These are phyloP conservation scores for Apiospora arundinis DNA, from an alignment of 2,329 filamentous ascomycete genomes.

Conservation along the genomic window DNA sequence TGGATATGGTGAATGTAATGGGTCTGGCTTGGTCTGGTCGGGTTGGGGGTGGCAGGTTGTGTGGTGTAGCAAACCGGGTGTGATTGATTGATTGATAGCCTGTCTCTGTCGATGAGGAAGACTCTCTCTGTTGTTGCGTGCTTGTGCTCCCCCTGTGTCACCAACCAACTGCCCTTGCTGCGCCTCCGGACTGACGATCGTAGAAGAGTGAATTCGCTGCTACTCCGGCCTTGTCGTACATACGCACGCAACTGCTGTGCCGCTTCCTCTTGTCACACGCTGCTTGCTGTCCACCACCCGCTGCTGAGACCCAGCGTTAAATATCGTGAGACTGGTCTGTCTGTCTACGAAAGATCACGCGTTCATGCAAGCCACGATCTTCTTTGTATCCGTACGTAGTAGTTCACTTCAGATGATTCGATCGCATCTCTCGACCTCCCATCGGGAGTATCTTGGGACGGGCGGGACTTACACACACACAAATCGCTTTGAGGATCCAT, in stretches of 20 bases:
- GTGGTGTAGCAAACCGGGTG: neutral
- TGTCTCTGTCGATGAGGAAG: neutral
- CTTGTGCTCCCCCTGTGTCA: neutral
- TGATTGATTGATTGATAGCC: neutral
- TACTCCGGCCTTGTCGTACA: neutral
- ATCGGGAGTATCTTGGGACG: neutral
- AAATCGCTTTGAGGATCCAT: neutral
- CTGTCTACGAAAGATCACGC: conserved; percentile 5
- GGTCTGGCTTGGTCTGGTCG: neutral
- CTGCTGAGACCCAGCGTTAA: neutral
- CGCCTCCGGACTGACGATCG: neutral
- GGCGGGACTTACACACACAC: neutral
- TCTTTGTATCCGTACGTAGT: neutral
- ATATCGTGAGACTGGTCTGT: conserved; percentile 2
- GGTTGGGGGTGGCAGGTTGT: neutral
- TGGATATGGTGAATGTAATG: neutral
- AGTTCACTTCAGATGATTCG: neutral
- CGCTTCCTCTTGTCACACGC: neutral
- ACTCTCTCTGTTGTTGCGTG: neutral
- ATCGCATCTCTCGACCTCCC: neutral
- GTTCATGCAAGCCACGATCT: neutral
- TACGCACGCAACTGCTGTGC: neutral
- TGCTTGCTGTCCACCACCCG: neutral
- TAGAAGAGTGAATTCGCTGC: neutral
- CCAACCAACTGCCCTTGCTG: neutral